Conservation (phyloP, 306 rosid genomes). For the Lotus japonicus region DNA sequence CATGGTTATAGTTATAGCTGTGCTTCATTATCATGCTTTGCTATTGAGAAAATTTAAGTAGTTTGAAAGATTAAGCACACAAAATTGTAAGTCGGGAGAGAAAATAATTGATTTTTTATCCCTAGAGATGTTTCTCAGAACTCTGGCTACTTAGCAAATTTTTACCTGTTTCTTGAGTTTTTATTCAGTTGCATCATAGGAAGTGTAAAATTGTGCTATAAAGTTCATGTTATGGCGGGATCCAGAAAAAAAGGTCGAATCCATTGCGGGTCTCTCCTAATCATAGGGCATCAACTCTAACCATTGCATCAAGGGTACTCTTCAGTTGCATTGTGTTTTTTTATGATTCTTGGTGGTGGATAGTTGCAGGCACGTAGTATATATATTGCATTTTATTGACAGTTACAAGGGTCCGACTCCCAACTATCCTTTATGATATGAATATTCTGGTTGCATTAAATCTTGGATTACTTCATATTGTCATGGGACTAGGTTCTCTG, state of each 20-base stretch:
- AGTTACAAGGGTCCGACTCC: not conserved
- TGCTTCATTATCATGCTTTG: slow-evolving; percentile 8
- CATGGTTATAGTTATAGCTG: not conserved
- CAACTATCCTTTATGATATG: not conserved
- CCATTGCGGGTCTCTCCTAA: no score
- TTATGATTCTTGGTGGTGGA: not conserved
- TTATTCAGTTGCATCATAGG: not conserved
- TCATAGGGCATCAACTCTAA: no score
- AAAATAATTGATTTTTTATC: not conserved
- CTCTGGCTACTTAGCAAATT: not conserved
- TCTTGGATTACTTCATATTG: not conserved
- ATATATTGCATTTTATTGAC: not conserved
- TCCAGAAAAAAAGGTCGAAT: no score
- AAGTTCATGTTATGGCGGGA: no score
- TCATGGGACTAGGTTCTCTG: not conserved
- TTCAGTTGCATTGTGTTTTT: not conserved
- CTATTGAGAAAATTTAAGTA: not conserved
- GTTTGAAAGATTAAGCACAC: not conserved
- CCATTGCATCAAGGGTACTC: not conserved
- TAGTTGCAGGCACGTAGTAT: not conserved
- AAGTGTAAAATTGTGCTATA: no score
- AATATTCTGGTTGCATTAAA: slow-evolving; percentile 3
- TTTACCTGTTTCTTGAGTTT: not conserved
- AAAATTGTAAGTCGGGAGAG: not conserved
- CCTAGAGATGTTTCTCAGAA: not conserved